phyloP scores from a whole-genome alignment of 164 flowering plant species.

The Brasenia schreberi region DNA sequence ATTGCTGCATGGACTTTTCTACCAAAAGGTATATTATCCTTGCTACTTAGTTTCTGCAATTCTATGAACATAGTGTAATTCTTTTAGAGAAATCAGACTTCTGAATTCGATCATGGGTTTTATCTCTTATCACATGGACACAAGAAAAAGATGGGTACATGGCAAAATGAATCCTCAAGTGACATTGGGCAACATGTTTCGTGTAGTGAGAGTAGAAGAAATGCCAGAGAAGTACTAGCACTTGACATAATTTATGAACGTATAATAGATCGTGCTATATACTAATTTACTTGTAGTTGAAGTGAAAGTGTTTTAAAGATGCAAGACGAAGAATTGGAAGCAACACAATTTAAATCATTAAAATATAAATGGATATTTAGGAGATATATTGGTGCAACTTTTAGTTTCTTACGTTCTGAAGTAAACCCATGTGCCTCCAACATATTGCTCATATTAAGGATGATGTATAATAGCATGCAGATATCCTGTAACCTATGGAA shows the following conservation, averaged over 20 bases:
- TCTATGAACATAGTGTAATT: not conserved
- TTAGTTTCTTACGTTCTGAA: too few species aligned
- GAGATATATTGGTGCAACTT: too few species aligned
- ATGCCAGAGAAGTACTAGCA: not conserved
- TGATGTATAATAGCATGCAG: too few species aligned
- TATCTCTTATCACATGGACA: not conserved
- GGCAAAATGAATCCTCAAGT: not conserved
- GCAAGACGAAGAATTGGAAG: too few species aligned
- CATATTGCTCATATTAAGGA: too few species aligned
- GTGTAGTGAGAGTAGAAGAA: not conserved
- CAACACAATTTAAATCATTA: too few species aligned
- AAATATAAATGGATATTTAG: too few species aligned
- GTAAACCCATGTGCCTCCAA: too few species aligned
- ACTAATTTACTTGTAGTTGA: too few species aligned
- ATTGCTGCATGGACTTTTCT: conserved; percentile 92
- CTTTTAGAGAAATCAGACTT: not conserved
- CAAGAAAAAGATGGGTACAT: not conserved
- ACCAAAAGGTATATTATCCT: conserved; percentile 57
- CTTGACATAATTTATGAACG: too few species aligned
- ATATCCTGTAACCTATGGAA: too few species aligned
- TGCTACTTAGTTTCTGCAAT: not conserved
- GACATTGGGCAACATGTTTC: not conserved
- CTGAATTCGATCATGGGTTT: not conserved
- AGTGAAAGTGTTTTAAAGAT: too few species aligned
- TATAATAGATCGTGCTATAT: not conserved